These are phyloP conservation scores for Eutypella sp. DNA, from an alignment of 2,329 filamentous ascomycete genomes.

Conservation along the genomic window DNA sequence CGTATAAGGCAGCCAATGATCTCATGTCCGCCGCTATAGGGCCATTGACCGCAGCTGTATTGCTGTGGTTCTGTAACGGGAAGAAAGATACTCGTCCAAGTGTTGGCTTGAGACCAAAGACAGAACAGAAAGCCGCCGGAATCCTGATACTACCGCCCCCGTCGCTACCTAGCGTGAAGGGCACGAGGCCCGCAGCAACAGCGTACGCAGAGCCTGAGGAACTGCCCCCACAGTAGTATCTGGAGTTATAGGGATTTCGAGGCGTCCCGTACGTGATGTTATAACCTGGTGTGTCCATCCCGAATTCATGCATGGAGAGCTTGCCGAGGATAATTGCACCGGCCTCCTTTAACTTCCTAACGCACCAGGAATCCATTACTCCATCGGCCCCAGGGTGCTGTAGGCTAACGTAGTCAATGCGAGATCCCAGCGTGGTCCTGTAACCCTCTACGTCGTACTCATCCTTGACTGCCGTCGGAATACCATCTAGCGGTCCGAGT, in stretches of 20 bases:
- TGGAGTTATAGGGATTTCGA: conserved; percentile 65
- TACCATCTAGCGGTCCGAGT: conserved; percentile 63
- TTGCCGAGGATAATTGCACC: conserved; percentile 70
- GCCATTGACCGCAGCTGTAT: conserved; percentile 60
- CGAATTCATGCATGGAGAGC: conserved; percentile 72
- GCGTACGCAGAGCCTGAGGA: conserved; percentile 70
- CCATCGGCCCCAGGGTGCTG: conserved; percentile 29
- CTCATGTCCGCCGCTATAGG: conserved; percentile 63
- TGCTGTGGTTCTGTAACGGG: conserved; percentile 54
- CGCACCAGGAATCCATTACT: conserved; percentile 60
- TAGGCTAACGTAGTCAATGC: conserved; percentile 51
- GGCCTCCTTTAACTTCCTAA: conserved; percentile 63
- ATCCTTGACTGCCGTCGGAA: conserved; percentile 72
- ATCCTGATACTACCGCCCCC: conserved; percentile 72
- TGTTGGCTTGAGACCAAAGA: conserved; percentile 69
- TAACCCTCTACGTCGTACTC: conserved; percentile 75
- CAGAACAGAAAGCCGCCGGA: conserved; percentile 65
- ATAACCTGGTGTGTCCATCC: conserved; percentile 70
- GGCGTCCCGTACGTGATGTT: conserved; percentile 71
- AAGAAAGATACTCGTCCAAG: conserved; percentile 61
- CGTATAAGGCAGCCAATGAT: conserved; percentile 62
- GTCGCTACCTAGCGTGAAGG: conserved; percentile 67
- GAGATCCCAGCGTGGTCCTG: conserved; percentile 58
- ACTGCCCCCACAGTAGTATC: conserved; percentile 73
- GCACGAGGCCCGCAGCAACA: conserved; percentile 64